Base-by-base conservation (phyloP, 306 rosid species). In the Cucurbita moschata region DNA sequence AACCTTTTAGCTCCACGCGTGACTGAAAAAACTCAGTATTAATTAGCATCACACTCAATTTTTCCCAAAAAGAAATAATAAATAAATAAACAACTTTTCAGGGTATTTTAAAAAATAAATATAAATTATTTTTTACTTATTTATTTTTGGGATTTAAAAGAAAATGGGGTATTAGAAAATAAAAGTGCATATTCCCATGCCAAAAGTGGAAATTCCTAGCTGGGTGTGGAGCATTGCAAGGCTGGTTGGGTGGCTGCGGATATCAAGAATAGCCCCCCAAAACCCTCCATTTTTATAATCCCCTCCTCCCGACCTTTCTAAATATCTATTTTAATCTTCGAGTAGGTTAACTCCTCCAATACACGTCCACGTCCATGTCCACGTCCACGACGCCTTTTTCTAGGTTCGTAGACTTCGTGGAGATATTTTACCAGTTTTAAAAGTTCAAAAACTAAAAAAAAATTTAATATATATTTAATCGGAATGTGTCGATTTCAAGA, bases 211-310 rank as follows among this genome's bases (percentile, higher is more conserved):
- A 89, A 77, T 76, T 75, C 74, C 85, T 83, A 86, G 82, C 84
- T 85, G 90, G 90, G 71, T 72, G 87, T 85, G 90, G 85, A 88
- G 86, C 87, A 81, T 61, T 81, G 92, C 92, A 90, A 85, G 94
- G 85, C 86, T 88, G 92, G 86, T 83, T 83, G 75, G 30, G 62
- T 46, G 75, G 78, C 74, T n/a, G 59, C 82, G 79, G 77, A 78
- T 76, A 76, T 74, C 74, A 77, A 76, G 82, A 76, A 66, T 73
- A 21, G 39, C n/a, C 65, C 42, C n/a, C 54, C 75, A 66, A 71
- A 30, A 30, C 0, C 35, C 35, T 30, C 35, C 35, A 30, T 30
- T 30, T 30, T 13, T 52, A 81, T 77, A 64, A 70, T 35, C 40
- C 15, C 43, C 4, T 4, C 10, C 10, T 3, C 37, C 6, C 13